These are phyloP conservation scores for Toxicodendron radicans DNA, from an alignment of 345 rosid genomes.

Conservation along the genomic window DNA sequence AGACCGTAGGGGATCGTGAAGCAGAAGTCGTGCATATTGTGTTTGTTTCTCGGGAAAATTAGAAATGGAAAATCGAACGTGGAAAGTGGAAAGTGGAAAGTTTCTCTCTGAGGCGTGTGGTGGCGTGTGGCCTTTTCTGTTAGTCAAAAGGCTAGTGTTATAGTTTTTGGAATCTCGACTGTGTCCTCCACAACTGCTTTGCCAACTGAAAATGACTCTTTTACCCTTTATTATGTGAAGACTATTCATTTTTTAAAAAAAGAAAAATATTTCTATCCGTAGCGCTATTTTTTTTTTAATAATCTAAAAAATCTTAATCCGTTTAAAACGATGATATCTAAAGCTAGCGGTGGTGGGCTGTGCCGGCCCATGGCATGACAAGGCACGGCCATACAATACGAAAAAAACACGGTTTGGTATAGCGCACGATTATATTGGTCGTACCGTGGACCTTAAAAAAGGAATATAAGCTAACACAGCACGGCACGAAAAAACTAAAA, in stretches of 20 bases:
- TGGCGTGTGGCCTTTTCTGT: conserved; percentile 38
- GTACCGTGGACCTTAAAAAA: no score
- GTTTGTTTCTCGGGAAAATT: conserved; percentile 23
- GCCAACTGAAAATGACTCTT: neutral
- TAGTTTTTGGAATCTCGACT: neutral
- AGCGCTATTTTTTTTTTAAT: no score
- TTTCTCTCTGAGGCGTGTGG: neutral
- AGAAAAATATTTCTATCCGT: no score
- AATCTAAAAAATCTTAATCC: no score
- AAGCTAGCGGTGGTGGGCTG: no score
- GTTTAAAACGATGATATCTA: no score
- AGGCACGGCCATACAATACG: no score
- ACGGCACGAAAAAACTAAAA: no score
- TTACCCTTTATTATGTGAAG: neutral
- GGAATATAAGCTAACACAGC: no score
- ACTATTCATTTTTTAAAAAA: neutral
- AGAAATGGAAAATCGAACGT: neutral
- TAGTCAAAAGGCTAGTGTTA: conserved; percentile 23
- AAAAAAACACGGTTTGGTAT: no score
- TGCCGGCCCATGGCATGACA: no score
- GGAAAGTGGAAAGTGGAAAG: conserved; percentile 1
- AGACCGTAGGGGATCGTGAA: conserved; percentile 94
- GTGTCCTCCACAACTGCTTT: neutral
- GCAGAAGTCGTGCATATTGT: conserved; percentile 90
- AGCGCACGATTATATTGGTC: no score